Conservation (phyloP, 306 rosid species). For the Rubus parviflorus region DNA sequence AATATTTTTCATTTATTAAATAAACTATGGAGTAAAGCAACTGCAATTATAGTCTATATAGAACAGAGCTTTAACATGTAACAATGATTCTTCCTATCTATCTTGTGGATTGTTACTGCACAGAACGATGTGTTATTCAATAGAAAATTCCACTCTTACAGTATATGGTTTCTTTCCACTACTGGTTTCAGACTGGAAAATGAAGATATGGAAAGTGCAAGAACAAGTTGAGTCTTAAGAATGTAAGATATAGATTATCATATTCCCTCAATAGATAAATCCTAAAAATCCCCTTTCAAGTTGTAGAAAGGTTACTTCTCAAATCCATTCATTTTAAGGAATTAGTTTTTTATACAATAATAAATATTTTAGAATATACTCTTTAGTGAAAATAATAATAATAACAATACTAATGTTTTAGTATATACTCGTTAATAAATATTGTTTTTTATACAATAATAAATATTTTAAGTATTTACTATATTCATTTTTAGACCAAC, state of each 20-base stretch:
- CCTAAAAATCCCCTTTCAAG: background rate
- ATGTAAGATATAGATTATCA: background rate
- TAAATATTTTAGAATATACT: background rate
- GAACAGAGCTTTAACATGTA: background rate
- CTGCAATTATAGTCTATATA: background rate
- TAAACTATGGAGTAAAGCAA: background rate
- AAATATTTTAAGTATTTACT: too few relatives aligned
- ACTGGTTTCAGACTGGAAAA: constrained; percentile 3
- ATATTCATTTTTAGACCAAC: background rate
- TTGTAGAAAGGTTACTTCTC: background rate
- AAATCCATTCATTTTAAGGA: background rate
- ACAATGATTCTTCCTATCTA: background rate
- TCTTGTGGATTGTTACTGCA: background rate
- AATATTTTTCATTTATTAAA: background rate
- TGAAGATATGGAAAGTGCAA: background rate
- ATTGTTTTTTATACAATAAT: too few relatives aligned
- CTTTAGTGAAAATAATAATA: too few relatives aligned
- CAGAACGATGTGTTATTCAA: background rate
- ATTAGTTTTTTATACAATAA: background rate
- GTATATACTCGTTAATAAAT: background rate
- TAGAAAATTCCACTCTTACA: background rate
- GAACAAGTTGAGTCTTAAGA: background rate
- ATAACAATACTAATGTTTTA: too few relatives aligned
- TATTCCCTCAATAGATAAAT: background rate
- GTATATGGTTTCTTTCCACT: background rate